Evolutionary conservation across 2,329 filamentous ascomycete species (phyloP).

Genomic region (Blastomyces silverae): DNA sequence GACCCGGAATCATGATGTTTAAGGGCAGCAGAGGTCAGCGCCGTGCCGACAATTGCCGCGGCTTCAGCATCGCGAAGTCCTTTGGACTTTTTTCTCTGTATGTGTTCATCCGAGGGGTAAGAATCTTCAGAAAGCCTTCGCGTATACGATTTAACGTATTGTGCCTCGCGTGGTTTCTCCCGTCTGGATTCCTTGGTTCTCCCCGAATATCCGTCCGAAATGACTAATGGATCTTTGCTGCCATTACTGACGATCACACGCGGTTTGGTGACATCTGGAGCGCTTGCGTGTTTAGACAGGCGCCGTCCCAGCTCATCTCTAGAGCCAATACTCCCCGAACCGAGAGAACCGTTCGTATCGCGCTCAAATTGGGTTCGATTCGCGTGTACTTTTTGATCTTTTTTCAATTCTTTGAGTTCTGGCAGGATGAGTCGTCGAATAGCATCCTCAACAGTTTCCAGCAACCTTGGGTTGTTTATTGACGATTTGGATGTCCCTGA

Average conservation of each 20-base stretch:
- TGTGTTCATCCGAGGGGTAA: constrained; percentile 46
- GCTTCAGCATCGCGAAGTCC: constrained; percentile 51
- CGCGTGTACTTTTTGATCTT: constrained; percentile 74
- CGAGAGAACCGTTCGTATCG: constrained; percentile 56
- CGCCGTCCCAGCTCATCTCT: constrained; percentile 51
- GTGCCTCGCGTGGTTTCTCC: constrained; percentile 47
- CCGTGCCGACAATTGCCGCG: constrained; percentile 49
- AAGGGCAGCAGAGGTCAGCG: constrained; percentile 56
- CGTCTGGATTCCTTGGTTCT: constrained; percentile 49
- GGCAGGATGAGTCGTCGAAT: constrained; percentile 85
- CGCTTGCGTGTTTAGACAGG: constrained; percentile 52
- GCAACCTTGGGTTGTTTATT: constrained; percentile 83
- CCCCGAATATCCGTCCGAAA: constrained; percentile 41
- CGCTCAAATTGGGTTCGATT: constrained; percentile 62
- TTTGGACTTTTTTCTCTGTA: constrained; percentile 50
- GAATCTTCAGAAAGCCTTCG: constrained; percentile 45
- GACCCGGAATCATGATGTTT: constrained; percentile 60
- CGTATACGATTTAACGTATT: constrained; percentile 42
- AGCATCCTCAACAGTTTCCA: constrained; percentile 88
- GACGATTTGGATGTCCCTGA: constrained; percentile 61
- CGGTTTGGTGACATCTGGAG: constrained; percentile 55
- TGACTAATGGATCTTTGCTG: constrained; percentile 52
- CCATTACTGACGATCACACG: constrained; percentile 55
- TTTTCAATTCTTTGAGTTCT: constrained; percentile 83
- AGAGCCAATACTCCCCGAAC: constrained; percentile 49